Conservation (phyloP, 2,329 filamentous ascomycete species). For the Calonectria fujianensis region DNA sequence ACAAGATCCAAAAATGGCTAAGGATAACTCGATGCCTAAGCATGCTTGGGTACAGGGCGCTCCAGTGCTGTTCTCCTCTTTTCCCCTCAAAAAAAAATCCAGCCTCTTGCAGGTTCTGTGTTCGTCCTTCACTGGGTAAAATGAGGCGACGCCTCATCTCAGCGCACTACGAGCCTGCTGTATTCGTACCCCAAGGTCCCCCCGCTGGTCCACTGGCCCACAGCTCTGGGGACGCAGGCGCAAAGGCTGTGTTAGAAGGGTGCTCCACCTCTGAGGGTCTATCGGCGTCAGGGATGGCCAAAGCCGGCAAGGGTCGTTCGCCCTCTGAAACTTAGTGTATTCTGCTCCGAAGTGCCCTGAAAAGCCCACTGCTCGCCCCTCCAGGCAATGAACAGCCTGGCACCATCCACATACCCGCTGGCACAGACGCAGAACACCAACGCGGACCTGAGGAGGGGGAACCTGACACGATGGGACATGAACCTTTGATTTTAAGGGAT, state of each 20-base stretch:
- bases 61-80: not conserved
- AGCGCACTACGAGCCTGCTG: slow-evolving; percentile 33
- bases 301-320: slow-evolving; percentile 31
- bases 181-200: slow-evolving; percentile 29
- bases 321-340: slow-evolving; percentile 39
- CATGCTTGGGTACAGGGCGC: not conserved
- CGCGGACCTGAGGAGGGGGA: slow-evolving; percentile 14
- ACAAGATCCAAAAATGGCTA: not conserved
- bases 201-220: slow-evolving; percentile 26
- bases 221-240: slow-evolving; percentile 22
- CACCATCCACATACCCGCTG: slow-evolving; percentile 24
- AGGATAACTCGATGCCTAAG: not conserved
- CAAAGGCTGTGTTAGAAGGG: slow-evolving; percentile 38
- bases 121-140: slow-evolving; percentile 27
- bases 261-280: slow-evolving; percentile 34
- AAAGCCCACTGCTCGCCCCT: not conserved
- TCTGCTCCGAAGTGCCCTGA: slow-evolving; percentile 27
- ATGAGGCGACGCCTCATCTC: slow-evolving; percentile 36
- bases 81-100: not conserved
- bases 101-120: slow-evolving; percentile 9
- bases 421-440: slow-evolving; percentile 27
- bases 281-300: slow-evolving; percentile 23
- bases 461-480: slow-evolving; percentile 13
- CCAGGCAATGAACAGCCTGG: slow-evolving; percentile 26
- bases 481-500: slow-evolving; percentile 13